Evolutionary conservation across 805 yeast species (phyloP), one percentile per base, ranked within the genome.

Genomic region (Kuraishia borneana): DNA sequence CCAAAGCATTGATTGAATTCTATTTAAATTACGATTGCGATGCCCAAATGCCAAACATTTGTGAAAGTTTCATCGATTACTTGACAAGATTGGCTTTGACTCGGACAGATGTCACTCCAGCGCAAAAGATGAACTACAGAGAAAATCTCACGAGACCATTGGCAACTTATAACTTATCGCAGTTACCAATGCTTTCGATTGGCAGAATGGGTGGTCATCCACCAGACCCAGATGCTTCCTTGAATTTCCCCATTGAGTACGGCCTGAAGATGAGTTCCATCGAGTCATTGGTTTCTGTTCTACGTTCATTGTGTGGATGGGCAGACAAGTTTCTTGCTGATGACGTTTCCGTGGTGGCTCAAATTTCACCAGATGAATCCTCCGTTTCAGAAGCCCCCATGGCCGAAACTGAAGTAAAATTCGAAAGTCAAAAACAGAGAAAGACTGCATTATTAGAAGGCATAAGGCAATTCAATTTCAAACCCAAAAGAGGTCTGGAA

Each of bases 21-120:
- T 92, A 89, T 51, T 68, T 92, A 48, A 92, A 92, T 56, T 94
- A 92, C 54, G 99, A 92, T 56, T 92, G 99, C 63, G 95, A 87
- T 52, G 62, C 75, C 21, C 58, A 71, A 2, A 71, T 78, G 67
- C 82, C 92, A 26, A 92, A 92, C 53, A 65, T 88, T 33, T 84
- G 88, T 56, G 98, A 92, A 56, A 66, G 75, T 33, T 64, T 87
- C 29, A 73, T 87, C 35, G 88, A 85, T 43, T 78, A 81, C 44
- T 64, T 92, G 42, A 81, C 85, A 48, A 78, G 63, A 52, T 65
- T 68, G 39, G 78, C 96, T 1, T 60, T 83, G 25, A 65, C 79
- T 1, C 68, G 85, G 38, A 79, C 82, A 4, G 85, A 76, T 5
- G 76, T 81, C 14, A 72, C 95, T 0, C 69, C 75, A 17, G 62